Percentiles rank a stretch among this genome's conserved stretches.
phyloP scores from a whole-genome alignment of 257 asterid genomes.

The Euphrasia confusa region DNA sequence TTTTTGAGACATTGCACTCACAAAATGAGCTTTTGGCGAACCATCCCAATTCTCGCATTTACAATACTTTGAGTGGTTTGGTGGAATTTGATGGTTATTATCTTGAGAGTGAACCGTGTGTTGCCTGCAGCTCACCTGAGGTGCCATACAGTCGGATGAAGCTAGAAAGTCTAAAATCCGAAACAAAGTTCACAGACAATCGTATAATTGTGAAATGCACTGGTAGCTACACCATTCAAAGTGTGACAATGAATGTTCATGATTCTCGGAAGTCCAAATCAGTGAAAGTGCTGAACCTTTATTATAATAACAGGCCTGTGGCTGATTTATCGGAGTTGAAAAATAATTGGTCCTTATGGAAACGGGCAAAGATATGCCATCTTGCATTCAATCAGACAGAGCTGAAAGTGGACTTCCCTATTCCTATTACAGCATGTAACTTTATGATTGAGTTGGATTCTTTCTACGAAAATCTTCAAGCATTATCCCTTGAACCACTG shows the following conservation, averaged over 20 bases:
- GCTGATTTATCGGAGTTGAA: conserved; percentile 95
- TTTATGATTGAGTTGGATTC: conserved; percentile 98
- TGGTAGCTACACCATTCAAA: conserved; percentile 98
- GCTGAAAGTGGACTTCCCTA: conserved; percentile 90
- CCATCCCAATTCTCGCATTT: conserved; percentile 98
- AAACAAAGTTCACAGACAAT: conserved; percentile 96
- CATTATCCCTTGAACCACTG: conserved; percentile 95
- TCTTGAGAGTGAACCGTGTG: conserved; percentile 99
- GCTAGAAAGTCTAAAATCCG: conserved; percentile 94
- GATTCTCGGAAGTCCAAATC: conserved; percentile 97
- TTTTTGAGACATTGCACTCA: conserved; percentile 84
- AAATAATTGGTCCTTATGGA: conserved; percentile 97
- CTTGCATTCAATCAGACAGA: conserved; percentile 93
- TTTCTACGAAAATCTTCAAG: conserved; percentile 97
- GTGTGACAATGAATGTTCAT: conserved; percentile 96
- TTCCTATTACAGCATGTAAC: conserved; percentile 95
- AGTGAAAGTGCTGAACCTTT: conserved; percentile 93
- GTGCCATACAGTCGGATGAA: conserved; percentile 97
- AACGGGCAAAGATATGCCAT: conserved; percentile 95
- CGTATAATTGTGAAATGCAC: conserved; percentile 99
- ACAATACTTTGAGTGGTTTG: conserved; percentile 92
- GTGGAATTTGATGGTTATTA: conserved; percentile 99
- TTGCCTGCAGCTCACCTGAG: conserved; percentile 99
- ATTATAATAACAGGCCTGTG: conserved; percentile 98
- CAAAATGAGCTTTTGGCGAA: conserved; percentile 98